Evolutionary conservation across 192 early-diverging fungal genomes (phyloP).

Genomic region (Backusella tuberculispora): DNA sequence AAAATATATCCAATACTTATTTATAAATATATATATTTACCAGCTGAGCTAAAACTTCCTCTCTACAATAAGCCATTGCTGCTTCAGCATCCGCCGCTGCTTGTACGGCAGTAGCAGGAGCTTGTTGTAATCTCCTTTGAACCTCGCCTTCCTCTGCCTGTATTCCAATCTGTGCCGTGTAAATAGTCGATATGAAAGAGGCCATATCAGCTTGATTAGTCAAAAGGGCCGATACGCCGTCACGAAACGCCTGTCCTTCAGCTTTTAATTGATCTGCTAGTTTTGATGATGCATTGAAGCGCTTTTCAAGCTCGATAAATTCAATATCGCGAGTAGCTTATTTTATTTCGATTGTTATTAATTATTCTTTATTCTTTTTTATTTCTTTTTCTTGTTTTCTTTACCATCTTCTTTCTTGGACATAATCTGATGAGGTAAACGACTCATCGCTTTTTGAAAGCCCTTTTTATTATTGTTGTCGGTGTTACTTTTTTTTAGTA

Average conservation of each 20-base stretch:
- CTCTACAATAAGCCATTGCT: conserved; percentile 52
- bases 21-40: conserved; percentile 34
- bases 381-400: neutral
- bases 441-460: conserved; percentile 76
- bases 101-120: conserved; percentile 48
- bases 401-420: conserved; percentile 51
- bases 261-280: conserved; percentile 66
- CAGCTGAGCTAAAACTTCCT: conserved; percentile 68
- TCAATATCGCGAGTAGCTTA: conserved; percentile 60
- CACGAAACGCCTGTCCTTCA: conserved; percentile 72
- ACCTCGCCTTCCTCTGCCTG: conserved; percentile 58
- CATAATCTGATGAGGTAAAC: conserved; percentile 78
- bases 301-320: conserved; percentile 61
- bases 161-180: conserved; percentile 34
- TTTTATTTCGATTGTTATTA: conserved; percentile 37
- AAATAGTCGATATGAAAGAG: conserved; percentile 19
- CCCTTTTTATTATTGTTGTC: conserved; percentile 46
- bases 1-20: neutral
- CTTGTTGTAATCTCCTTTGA: conserved; percentile 46
- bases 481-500: neutral
- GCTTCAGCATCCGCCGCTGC: conserved; percentile 56
- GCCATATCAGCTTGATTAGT: conserved; percentile 39
- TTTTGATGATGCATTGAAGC: conserved; percentile 64
- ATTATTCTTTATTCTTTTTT: conserved; percentile 4
- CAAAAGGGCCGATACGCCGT: conserved; percentile 50